Evolutionary conservation across 2,329 filamentous ascomycete species (phyloP), one percentile per base, ranked within the genome.

Genomic region (Ophiostoma sp.): DNA sequence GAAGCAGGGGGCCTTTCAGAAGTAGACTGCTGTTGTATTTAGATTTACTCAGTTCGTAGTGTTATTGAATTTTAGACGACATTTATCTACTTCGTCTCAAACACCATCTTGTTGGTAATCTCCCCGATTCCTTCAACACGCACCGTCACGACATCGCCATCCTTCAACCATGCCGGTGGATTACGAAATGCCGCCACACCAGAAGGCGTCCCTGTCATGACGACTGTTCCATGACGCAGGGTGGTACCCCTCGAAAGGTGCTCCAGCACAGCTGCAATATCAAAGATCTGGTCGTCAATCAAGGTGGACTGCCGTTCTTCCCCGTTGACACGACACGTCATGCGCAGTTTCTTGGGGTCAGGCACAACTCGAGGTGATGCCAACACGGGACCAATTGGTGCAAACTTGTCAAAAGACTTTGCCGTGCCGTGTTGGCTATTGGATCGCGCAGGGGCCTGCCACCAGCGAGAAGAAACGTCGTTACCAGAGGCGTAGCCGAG

Each of bases 1-100:
- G 11, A 70, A 71, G 48, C 68, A 66, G 48, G 48, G 68, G 0
- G 52, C 48, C 19, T 69, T 69, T 19, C 71, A 72, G 39, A 52
- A 19, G 39, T 72, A 72, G 8, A 1, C 3, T 17, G 55, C 22
- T 36, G 36, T 22, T 4, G 33, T 36, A 36, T 36, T n/a, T n/a
- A n/a, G n/a, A n/a, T n/a, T n/a, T n/a, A 39, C 57, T 36, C 17
- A 45, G 8, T 4, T 45, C n/a, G n/a, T n/a, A n/a, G n/a, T n/a
- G n/a, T n/a, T n/a, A n/a, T n/a, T n/a, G n/a, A n/a, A n/a, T n/a
- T n/a, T n/a, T n/a, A n/a, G n/a, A n/a, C n/a, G n/a, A n/a, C n/a
- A n/a, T n/a, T n/a, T n/a, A n/a, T n/a, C n/a, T n/a, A n/a, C n/a
- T n/a, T n/a, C n/a, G n/a, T 52, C 22, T 61, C 57, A 61, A 61